phyloP scores from a whole-genome alignment of 495 filamentous ascomycete genomes.

The Tricharina praecox region DNA sequence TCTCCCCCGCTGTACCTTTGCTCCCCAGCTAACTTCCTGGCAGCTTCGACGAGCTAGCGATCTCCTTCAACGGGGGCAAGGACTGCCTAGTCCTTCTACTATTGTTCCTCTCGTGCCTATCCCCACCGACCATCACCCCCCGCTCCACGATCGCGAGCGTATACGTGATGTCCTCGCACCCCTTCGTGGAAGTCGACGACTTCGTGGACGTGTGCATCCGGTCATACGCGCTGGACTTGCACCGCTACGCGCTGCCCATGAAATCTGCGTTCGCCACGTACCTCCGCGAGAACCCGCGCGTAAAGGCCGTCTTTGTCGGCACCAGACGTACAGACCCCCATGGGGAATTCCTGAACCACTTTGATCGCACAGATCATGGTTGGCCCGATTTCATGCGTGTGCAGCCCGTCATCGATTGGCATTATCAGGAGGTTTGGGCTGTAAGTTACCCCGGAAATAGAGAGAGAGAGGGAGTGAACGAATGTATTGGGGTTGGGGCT shows the following conservation, averaged over 20 bases:
- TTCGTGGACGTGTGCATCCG: constrained; percentile 52
- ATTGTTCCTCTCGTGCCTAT: constrained; percentile 60
- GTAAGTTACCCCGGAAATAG: constrained; percentile 33
- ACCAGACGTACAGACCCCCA: constrained; percentile 87
- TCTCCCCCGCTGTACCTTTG: background rate
- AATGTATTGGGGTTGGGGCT: too few species aligned
- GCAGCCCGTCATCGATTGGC: constrained; percentile 94
- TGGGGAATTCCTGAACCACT: constrained; percentile 55
- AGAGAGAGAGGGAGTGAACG: too few species aligned
- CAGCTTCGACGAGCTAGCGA: constrained; percentile 59
- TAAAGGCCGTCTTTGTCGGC: constrained; percentile 82
- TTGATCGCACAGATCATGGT: constrained; percentile 69
- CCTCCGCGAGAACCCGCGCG: constrained; percentile 39
- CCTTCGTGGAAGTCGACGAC: constrained; percentile 68
- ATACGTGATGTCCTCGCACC: constrained; percentile 65
- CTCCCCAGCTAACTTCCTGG: background rate
- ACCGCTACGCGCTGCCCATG: constrained; percentile 63
- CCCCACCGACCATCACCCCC: constrained; percentile 20
- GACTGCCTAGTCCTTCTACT: constrained; percentile 92
- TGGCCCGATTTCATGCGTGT: constrained; percentile 90
- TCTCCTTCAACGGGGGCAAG: constrained; percentile 97
- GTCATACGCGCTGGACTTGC: constrained; percentile 59
- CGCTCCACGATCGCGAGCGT: constrained; percentile 48
- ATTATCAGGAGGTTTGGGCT: constrained; percentile 87
- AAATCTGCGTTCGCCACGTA: constrained; percentile 62